phyloP scores from a whole-genome alignment of 345 rosid species.

The Eucalyptus curtisii region DNA sequence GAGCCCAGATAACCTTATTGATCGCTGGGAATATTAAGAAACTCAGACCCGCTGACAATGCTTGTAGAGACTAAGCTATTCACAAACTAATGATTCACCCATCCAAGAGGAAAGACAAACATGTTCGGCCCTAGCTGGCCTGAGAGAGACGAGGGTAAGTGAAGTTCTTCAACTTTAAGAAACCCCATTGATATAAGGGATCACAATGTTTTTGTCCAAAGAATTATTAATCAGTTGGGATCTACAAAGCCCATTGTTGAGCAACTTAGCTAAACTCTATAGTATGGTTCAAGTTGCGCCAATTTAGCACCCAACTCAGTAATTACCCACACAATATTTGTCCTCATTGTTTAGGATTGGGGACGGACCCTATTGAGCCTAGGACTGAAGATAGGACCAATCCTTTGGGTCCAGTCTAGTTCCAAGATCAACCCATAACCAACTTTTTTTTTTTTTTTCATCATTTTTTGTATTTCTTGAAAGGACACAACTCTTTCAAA shows the following conservation, averaged over 20 bases:
- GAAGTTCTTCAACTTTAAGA: neutral
- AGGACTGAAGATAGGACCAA: rapidly evolving
- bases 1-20: neutral
- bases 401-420: too few relatives aligned
- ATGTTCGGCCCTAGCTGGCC: neutral
- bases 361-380: rapidly evolving
- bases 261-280: neutral
- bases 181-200: neutral
- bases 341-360: rapidly evolving
- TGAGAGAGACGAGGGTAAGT: neutral
- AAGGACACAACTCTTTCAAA: too few relatives aligned
- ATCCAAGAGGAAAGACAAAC: neutral
- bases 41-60: neutral
- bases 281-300: too few relatives aligned
- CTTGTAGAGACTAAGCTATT: neutral
- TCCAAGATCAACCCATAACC: too few relatives aligned
- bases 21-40: neutral
- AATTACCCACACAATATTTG: too few relatives aligned
- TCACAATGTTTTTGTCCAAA: neutral
- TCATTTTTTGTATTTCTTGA: too few relatives aligned
- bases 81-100: neutral
- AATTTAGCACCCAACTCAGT: too few relatives aligned
- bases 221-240: neutral
- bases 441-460: too few relatives aligned
- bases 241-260: neutral